phyloP scores from a whole-genome alignment of 176 grass and related monocot species.

The Lolium perenne region DNA sequence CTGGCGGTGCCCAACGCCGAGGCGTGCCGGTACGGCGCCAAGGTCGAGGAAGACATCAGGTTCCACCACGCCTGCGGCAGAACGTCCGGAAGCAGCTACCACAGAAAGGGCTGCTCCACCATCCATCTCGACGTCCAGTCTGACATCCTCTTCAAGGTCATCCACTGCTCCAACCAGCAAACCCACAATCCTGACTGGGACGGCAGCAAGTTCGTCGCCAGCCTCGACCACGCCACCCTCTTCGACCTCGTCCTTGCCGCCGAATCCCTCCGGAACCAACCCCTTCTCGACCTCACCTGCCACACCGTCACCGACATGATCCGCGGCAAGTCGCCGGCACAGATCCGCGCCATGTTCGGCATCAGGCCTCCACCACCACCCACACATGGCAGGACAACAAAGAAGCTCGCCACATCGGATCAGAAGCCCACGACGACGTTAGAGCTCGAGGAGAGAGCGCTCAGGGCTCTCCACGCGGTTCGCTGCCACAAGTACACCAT shows the following conservation, averaged over 20 bases:
- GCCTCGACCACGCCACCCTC: neutral
- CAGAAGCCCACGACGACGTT: no score
- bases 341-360: no score
- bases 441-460: neutral
- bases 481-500: neutral
- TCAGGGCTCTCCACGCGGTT: neutral
- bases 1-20: neutral
- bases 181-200: neutral
- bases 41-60: no score
- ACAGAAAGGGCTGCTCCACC: neutral
- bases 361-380: no score
- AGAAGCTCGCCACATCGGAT: no score
- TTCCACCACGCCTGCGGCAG: no score
- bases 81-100: neutral
- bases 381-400: no score
- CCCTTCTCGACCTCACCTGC: no score
- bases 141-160: neutral
- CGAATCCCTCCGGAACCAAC: no score
- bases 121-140: neutral
- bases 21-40: neutral
- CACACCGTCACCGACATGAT: no score
- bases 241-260: neutral
- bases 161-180: neutral
- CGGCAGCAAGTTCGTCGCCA: neutral
- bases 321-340: no score